Evolutionary conservation across 2,329 filamentous ascomycete genomes (phyloP).

Genomic region (Colletotrichum eremochloae): DNA sequence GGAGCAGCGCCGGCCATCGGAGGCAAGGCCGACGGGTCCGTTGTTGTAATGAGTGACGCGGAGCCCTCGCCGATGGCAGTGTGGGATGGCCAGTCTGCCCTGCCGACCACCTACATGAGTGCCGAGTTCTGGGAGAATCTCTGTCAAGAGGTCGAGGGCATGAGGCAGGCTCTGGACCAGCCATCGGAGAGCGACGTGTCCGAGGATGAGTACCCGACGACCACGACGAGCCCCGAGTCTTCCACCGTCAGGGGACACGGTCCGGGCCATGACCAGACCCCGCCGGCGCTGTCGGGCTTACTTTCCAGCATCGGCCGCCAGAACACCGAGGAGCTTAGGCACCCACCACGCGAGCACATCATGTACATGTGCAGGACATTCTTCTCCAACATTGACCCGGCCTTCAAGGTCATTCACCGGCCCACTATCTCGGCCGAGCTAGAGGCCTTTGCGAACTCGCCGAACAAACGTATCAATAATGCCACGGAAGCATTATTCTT

Average conservation of each 20-base stretch:
- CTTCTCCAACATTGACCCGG: constrained; percentile 57
- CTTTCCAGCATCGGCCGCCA: constrained; percentile 33
- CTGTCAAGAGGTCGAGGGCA: constrained; percentile 59
- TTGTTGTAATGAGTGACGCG: constrained; percentile 14
- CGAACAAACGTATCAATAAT: constrained; percentile 44
- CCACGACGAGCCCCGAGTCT: constrained; percentile 50
- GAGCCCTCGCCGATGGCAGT: constrained; percentile 23
- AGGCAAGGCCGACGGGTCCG: constrained; percentile 42
- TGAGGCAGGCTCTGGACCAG: constrained; percentile 59
- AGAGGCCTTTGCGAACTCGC: constrained; percentile 46
- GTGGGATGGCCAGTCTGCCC: constrained; percentile 38
- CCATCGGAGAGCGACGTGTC: constrained; percentile 56
- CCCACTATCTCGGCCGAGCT: constrained; percentile 53
- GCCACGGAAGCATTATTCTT: constrained; percentile 56
- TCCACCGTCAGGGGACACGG: constrained; percentile 35
- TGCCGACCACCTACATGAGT: constrained; percentile 56
- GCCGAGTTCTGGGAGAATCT: constrained; percentile 60
- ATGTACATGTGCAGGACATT: constrained; percentile 53
- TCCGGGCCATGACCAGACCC: constrained; percentile 41
- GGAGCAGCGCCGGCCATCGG: constrained; percentile 11
- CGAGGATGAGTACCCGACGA: constrained; percentile 47
- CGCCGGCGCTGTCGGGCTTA: constrained; percentile 47
- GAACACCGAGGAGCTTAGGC: constrained; percentile 40
- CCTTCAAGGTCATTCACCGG: constrained; percentile 60
- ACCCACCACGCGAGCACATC: constrained; percentile 56